A percentile compares a stretch with the other conserved stretches of the same genome.
Conservation (phyloP, 2,329 filamentous ascomycete genomes). For the Claviceps fusiformis region DNA sequence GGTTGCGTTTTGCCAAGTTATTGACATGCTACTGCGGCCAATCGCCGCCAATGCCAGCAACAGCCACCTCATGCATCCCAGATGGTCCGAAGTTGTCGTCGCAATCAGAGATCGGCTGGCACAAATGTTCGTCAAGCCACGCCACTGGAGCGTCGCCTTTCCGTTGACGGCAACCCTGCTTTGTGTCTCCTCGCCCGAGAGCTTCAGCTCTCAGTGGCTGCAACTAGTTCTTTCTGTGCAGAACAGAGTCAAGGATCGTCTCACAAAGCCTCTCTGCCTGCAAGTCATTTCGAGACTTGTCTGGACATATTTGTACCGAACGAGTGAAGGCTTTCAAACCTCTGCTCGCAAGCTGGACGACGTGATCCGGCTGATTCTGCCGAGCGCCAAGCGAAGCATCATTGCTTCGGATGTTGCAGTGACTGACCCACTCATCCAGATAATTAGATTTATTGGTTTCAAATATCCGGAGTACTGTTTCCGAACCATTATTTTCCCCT, state of each 20-base stretch:
- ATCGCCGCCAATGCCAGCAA: slow-evolving; percentile 68
- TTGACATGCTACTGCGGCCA: slow-evolving; percentile 75
- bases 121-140: slow-evolving; percentile 79
- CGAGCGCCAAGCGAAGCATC: slow-evolving; percentile 65
- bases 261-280: slow-evolving; percentile 63
- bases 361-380: slow-evolving; percentile 71
- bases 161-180: slow-evolving; percentile 77
- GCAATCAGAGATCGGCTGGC: slow-evolving; percentile 64
- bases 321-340: slow-evolving; percentile 53
- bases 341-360: slow-evolving; percentile 77
- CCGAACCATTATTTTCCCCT: slow-evolving; percentile 78
- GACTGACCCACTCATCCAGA: slow-evolving; percentile 79
- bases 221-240: slow-evolving; percentile 66
- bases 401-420: slow-evolving; percentile 73
- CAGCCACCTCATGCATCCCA: slow-evolving; percentile 63
- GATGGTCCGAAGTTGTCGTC: slow-evolving; percentile 77
- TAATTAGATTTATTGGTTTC: slow-evolving; percentile 88
- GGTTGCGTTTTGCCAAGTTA: slow-evolving; percentile 83
- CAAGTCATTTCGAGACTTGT: slow-evolving; percentile 81
- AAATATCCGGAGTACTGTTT: slow-evolving; percentile 92
- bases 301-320: slow-evolving; percentile 89
- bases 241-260: slow-evolving; percentile 70
- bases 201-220: slow-evolving; percentile 76
- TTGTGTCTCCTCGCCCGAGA: slow-evolving; percentile 75
- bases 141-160: slow-evolving; percentile 83